phyloP scores from a whole-genome alignment of 2,329 filamentous ascomycete species.

The Clonostachys solani region DNA sequence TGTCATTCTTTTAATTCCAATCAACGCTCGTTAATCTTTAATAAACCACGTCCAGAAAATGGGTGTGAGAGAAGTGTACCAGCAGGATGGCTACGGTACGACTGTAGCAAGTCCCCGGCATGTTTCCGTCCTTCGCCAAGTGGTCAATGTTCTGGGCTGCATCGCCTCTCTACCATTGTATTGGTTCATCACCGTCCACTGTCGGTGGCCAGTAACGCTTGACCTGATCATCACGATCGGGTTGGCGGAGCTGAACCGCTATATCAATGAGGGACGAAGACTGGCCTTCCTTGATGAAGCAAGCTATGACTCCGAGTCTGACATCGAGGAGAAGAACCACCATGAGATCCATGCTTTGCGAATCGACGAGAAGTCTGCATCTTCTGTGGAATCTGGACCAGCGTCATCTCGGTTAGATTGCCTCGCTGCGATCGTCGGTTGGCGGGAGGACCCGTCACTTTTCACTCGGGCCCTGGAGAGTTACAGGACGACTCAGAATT shows the following conservation, averaged over 20 bases:
- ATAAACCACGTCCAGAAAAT: background rate
- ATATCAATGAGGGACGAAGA: constrained; percentile 12
- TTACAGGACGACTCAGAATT: constrained; percentile 9
- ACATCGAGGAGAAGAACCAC: constrained; percentile 7
- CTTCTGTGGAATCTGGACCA: background rate
- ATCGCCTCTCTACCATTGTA: constrained; percentile 9
- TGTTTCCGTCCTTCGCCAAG: constrained; percentile 7
- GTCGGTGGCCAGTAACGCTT: constrained; percentile 13
- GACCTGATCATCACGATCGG: constrained; percentile 11
- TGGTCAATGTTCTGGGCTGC: constrained; percentile 11
- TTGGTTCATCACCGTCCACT: constrained; percentile 10
- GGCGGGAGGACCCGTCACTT: constrained; percentile 13
- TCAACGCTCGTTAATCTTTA: background rate
- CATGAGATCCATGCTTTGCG: constrained; percentile 1
- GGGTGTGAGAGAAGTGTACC: background rate
- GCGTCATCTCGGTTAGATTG: constrained; percentile 7
- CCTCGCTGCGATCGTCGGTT: constrained; percentile 15
- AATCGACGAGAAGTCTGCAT: background rate
- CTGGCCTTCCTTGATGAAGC: constrained; percentile 2
- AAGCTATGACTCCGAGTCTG: constrained; percentile 4
- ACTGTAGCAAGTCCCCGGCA: constrained; percentile 2
- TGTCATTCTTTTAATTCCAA: background rate
- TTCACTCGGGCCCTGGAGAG: constrained; percentile 13
- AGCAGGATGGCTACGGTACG: background rate
- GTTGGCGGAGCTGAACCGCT: constrained; percentile 12